These are phyloP conservation scores for Pseudomonodictys pantanalensis DNA, from an alignment of 495 filamentous ascomycete genomes.

Conservation along the genomic window DNA sequence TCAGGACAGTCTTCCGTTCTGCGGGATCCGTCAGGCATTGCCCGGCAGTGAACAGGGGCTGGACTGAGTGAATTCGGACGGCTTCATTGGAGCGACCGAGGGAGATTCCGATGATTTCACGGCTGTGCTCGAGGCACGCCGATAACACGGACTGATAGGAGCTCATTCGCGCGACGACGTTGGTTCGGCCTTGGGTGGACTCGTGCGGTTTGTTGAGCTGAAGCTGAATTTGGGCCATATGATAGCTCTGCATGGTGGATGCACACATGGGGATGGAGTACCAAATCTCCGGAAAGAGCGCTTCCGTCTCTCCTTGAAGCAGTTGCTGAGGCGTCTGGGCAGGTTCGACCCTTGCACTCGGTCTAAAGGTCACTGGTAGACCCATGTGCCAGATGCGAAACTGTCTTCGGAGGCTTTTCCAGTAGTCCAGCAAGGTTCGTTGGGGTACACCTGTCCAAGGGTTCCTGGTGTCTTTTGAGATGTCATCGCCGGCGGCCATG, in stretches of 20 bases:
- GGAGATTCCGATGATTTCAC: slow-evolving; percentile 46
- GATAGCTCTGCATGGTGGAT: slow-evolving; percentile 63
- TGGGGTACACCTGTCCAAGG: slow-evolving; percentile 50
- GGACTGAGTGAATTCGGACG: slow-evolving; percentile 58
- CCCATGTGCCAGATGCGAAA: slow-evolving; percentile 59
- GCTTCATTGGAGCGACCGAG: slow-evolving; percentile 52
- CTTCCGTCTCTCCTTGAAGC: slow-evolving; percentile 36
- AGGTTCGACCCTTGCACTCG: slow-evolving; percentile 45
- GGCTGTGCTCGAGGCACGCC: slow-evolving; percentile 56
- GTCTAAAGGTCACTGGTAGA: slow-evolving; percentile 56
- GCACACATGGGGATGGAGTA: slow-evolving; percentile 62
- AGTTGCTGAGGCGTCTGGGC: slow-evolving; percentile 12
- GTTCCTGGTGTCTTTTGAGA: slow-evolving; percentile 41
- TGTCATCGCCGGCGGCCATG: slow-evolving; percentile 53
- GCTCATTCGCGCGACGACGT: slow-evolving; percentile 51
- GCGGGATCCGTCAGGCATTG: slow-evolving; percentile 54
- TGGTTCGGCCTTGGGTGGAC: slow-evolving; percentile 50
- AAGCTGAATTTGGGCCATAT: slow-evolving; percentile 62
- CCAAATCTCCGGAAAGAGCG: slow-evolving; percentile 59
- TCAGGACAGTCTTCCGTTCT: slow-evolving; percentile 52
- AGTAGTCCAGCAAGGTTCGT: slow-evolving; percentile 54
- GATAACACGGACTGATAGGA: slow-evolving; percentile 54
- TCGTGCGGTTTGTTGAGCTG: slow-evolving; percentile 62
- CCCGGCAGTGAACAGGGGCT: slow-evolving; percentile 61
- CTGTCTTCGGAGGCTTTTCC: slow-evolving; percentile 47